Evolutionary conservation across 257 asterid genomes (phyloP), one percentile per base, ranked within the genome.

Genomic region (Fraxinus excelsior): DNA sequence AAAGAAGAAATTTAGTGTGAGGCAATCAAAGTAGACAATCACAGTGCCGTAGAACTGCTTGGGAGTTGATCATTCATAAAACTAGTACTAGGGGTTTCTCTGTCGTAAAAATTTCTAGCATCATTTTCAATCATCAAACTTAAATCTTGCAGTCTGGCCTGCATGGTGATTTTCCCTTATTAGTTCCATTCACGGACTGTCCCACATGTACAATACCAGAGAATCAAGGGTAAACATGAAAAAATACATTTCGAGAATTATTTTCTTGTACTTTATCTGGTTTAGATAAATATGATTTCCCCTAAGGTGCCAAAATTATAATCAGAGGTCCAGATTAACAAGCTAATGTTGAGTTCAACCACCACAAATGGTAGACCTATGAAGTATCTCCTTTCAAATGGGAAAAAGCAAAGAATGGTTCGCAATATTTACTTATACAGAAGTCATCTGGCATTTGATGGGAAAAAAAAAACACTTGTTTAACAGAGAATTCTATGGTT

Each of bases 111-210:
- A 79, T 80, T 89, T 82, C 90, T 78, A 78, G 92, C 70, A 79
- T 82, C 87, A 88, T 85, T 86, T 81, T 87, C 90, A 66, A 81
- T 91, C 87, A 89, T 76, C 80, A 87, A 77, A 87, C 88, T 81
- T 76, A 93, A 51, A 73, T 93, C 93, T 75, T 87, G 88, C 71
- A 91, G 91, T 80, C 83, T 90, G 75, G 94, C 93, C 99, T 95
- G 97, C 82, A 75, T 79, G 78, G 80, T 72, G 72, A 67, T 62
- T 11, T 71, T 65, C 70, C 72, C 74, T 75, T 18, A 71, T 83
- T 32, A 84, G 80, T 21, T 79, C 73, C 69, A 72, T 23, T 38
- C 69, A 75, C 29, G 46, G 60, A 56, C 64, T 18, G 82, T 71
- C 66, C 42, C 76, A n/a, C 73, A 70, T 56, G 29, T 74, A 66